These are phyloP conservation scores for Diaporthe batatas DNA, from an alignment of 2,329 filamentous ascomycete species.

Conservation along the genomic window DNA sequence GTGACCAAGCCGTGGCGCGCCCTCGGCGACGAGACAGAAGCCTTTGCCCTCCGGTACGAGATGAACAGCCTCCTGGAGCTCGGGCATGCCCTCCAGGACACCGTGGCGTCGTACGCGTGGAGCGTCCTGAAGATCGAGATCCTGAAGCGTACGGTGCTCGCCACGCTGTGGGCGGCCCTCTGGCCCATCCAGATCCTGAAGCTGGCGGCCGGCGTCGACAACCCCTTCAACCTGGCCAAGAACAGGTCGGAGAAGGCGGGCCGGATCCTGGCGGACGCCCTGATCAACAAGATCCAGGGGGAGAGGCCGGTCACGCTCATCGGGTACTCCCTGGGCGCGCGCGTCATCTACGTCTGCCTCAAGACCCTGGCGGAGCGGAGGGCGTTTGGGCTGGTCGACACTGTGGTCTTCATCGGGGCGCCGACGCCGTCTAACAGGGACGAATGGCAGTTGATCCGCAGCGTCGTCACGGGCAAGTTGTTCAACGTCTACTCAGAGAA, in stretches of 20 bases:
- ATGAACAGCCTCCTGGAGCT: slow-evolving; percentile 81
- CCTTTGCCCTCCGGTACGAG: slow-evolving; percentile 89
- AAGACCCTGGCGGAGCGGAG: slow-evolving; percentile 80
- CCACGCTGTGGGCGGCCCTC: slow-evolving; percentile 75
- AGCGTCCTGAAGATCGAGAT: slow-evolving; percentile 79
- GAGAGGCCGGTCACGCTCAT: slow-evolving; percentile 84
- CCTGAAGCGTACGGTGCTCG: slow-evolving; percentile 78
- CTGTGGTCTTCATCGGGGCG: slow-evolving; percentile 84
- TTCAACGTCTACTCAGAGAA: slow-evolving; percentile 92
- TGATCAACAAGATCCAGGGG: slow-evolving; percentile 86
- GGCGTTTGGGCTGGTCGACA: slow-evolving; percentile 87
- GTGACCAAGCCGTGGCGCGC: slow-evolving; percentile 85
- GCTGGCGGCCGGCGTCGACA: slow-evolving; percentile 78
- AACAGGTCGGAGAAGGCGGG: slow-evolving; percentile 85
- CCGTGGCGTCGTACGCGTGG: slow-evolving; percentile 84
- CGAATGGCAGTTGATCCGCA: slow-evolving; percentile 82
- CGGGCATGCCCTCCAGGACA: slow-evolving; percentile 77
- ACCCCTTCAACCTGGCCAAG: slow-evolving; percentile 83
- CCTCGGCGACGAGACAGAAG: slow-evolving; percentile 78
- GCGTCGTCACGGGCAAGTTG: slow-evolving; percentile 83
- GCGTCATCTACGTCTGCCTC: slow-evolving; percentile 86
- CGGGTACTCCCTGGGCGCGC: slow-evolving; percentile 85
- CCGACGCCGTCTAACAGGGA: slow-evolving; percentile 79
- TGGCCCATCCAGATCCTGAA: slow-evolving; percentile 78
- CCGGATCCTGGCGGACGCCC: slow-evolving; percentile 81